Percentiles rank a stretch among this genome's conserved stretches.
Conservation (phyloP, 2,329 filamentous ascomycete genomes). For the Paracamarosporium sp. region DNA sequence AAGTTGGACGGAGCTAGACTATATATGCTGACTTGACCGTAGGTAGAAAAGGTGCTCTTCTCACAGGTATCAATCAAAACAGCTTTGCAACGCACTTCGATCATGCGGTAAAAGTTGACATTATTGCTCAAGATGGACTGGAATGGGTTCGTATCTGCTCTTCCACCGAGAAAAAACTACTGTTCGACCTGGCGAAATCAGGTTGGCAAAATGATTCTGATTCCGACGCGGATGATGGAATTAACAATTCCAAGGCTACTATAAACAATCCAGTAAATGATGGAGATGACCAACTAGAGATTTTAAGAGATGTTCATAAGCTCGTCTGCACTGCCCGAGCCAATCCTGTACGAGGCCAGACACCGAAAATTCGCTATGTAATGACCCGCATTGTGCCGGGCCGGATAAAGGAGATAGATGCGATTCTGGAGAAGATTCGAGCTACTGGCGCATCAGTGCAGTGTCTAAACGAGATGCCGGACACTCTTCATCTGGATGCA, state of each 20-base stretch:
- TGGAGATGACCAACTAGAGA: slow-evolving; percentile 59
- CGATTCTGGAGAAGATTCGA: slow-evolving; percentile 62
- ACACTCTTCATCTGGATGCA: slow-evolving; percentile 25
- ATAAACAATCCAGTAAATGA: slow-evolving; percentile 51
- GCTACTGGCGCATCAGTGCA: slow-evolving; percentile 53
- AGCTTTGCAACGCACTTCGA: not conserved
- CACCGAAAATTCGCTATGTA: slow-evolving; percentile 66
- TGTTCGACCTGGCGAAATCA: slow-evolving; percentile 74
- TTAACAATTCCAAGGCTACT: slow-evolving; percentile 8
- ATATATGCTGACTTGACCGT: not conserved
- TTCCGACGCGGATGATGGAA: slow-evolving; percentile 48
- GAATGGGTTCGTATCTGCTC: slow-evolving; percentile 75
- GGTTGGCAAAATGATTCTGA: slow-evolving; percentile 61
- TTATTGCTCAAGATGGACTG: slow-evolving; percentile 66
- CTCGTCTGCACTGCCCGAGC: slow-evolving; percentile 64
- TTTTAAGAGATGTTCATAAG: slow-evolving; percentile 66
- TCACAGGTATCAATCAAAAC: not conserved
- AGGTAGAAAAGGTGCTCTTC: not conserved
- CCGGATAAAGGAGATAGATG: slow-evolving; percentile 61
- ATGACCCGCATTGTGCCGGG: slow-evolving; percentile 64
- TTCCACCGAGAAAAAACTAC: slow-evolving; percentile 66
- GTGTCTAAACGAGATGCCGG: slow-evolving; percentile 31
- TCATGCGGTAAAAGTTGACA: slow-evolving; percentile 57
- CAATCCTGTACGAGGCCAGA: slow-evolving; percentile 65
- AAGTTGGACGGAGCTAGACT: not conserved